Evolutionary conservation across 2,329 filamentous ascomycete species (phyloP), one percentile per base, ranked within the genome.

Genomic region (Penicillium nordicum): DNA sequence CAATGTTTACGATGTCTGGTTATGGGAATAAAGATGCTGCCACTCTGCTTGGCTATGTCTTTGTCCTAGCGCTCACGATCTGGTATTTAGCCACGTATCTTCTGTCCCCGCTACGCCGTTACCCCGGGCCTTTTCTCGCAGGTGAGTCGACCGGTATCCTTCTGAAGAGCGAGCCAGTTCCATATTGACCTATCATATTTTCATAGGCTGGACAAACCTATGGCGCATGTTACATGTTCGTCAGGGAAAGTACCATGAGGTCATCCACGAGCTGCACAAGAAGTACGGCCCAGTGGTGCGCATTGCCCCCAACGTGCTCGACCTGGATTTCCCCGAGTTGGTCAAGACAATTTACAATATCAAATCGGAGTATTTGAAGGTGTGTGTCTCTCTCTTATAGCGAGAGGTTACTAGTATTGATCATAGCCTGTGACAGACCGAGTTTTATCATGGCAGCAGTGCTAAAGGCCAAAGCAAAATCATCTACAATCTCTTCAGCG

Each of bases 251-350:
- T 72, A 70, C 41, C 68, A 71, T 3, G 36, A 68, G 6, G 58
- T 65, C 1, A 68, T 71, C 45, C 66, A 68, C 40, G 61, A 71
- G 41, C 65, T 75, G 4, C 76, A 78, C 54, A 64, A 68, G 7
- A 68, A 71, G 56, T 72, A 78, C 57, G 76, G 76, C 0, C 74
- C 75, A 0, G 69, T 76, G 10, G 74, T 79, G 3, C 74, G 74
- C 8, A 71, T 78, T n/a, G 74, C 69, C 0, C 77, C 77, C 4
- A 75, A 74, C 38, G 57, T 73, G 2, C 57, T 78, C 2, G 71
- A 73, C 38, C 59, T 78, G 5, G 72, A 76, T 50, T 63, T 69
- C 0, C 75, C 76, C 0, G 69, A 72, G 27, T 53, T 78, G 50
- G 67, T 73, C 57, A 72, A 72, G 48, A 68, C 67, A 1, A 60